Conservation (phyloP, 768 basidiomycete species). For the Amanita pseudoporphyria region DNA sequence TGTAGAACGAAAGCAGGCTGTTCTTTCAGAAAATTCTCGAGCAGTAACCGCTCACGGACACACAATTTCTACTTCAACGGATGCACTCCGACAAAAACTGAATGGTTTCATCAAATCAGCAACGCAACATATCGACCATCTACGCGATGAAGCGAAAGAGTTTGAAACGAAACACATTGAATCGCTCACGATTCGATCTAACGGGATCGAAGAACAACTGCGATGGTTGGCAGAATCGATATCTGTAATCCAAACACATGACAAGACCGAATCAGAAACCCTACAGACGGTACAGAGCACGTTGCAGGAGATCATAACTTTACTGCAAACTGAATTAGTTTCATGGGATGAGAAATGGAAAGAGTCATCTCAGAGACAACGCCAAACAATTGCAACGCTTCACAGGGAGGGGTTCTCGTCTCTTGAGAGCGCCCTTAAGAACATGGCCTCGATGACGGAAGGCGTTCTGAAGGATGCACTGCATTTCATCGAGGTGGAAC, state of each 20-base stretch:
- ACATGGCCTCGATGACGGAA: conserved; percentile 53
- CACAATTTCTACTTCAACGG: conserved; percentile 43
- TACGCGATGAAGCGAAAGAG: conserved; percentile 47
- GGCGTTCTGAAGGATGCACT: conserved; percentile 47
- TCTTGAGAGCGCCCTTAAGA: conserved; percentile 49
- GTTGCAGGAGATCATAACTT: conserved; percentile 41
- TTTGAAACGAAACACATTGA: conserved; percentile 50
- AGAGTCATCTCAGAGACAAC: conserved; percentile 36
- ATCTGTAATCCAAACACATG: conserved; percentile 43
- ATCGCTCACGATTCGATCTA: conserved; percentile 37
- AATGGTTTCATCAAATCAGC: conserved; percentile 52
- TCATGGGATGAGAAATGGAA: conserved; percentile 50
- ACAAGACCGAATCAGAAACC: conserved; percentile 45
- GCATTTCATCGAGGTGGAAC: conserved; percentile 46
- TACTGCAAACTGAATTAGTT: conserved; percentile 40
- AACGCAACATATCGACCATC: conserved; percentile 38
- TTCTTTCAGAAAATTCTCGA: conserved; percentile 55
- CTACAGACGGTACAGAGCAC: conserved; percentile 35
- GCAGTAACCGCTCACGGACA: conserved; percentile 55
- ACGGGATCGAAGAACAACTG: conserved; percentile 49
- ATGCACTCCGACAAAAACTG: conserved; percentile 45
- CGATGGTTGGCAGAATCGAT: conserved; percentile 43
- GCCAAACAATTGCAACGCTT: conserved; percentile 33
- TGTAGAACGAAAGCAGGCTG: conserved; percentile 63
- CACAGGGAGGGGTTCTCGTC: conserved; percentile 36